Conservation (phyloP, 208 protist genomes). For the Crithidia acanthocephali region DNA sequence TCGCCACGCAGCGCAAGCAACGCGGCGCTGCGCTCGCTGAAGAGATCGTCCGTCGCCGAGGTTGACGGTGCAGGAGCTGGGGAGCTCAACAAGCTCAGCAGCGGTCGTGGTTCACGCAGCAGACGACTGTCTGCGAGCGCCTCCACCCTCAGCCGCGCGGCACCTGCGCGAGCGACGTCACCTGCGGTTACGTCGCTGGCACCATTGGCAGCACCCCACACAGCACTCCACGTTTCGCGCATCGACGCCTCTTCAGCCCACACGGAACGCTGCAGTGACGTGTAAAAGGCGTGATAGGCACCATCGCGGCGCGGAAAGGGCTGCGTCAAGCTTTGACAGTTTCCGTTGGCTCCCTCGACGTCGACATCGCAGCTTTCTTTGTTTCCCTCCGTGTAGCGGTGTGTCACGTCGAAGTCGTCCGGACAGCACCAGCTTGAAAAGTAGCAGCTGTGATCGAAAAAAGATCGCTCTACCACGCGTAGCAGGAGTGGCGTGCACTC, state of each 20-base stretch:
- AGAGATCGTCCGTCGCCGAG: conserved; percentile 7
- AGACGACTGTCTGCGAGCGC: background rate
- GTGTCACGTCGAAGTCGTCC: conserved; percentile 29
- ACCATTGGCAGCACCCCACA: background rate
- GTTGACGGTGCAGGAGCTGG: background rate
- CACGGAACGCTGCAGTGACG: conserved; percentile 11
- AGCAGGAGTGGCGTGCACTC: background rate
- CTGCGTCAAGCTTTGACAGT: background rate
- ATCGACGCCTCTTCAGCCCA: background rate
- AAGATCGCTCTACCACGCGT: conserved; percentile 11
- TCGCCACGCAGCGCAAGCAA: background rate
- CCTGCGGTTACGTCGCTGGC: background rate
- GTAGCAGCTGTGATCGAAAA: conserved; percentile 20
- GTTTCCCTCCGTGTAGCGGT: background rate
- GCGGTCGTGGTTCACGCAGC: background rate
- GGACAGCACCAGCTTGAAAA: conserved; percentile 34
- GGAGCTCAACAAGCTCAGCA: background rate
- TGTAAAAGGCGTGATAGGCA: conserved; percentile 17
- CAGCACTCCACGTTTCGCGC: background rate
- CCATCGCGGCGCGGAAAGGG: too few species aligned
- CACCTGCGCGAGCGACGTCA: background rate
- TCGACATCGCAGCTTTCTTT: too few species aligned
- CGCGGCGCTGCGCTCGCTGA: background rate
- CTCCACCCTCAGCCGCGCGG: background rate
- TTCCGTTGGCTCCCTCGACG: too few species aligned